Percentiles rank a stretch among this genome's conserved stretches.
These are phyloP conservation scores for Colletotrichum plurivorum DNA, from an alignment of 2,329 filamentous ascomycete species.

Conservation along the genomic window DNA sequence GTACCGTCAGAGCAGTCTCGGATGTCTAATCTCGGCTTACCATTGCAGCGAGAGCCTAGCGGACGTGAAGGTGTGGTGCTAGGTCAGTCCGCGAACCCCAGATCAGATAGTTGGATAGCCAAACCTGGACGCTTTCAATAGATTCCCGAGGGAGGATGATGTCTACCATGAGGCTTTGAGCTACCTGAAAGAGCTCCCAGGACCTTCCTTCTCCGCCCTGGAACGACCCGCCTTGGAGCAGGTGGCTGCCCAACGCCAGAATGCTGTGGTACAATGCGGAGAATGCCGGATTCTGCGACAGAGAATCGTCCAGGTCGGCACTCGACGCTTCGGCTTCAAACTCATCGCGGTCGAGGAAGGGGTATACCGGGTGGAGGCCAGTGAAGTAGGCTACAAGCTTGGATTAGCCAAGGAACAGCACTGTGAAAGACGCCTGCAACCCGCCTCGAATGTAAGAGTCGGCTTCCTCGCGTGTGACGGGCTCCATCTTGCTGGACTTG, in stretches of 20 bases:
- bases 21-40: not conserved
- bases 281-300: constrained; percentile 42
- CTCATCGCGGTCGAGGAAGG: constrained; percentile 49
- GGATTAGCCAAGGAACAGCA: not conserved
- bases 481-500: not conserved
- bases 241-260: constrained; percentile 51
- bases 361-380: constrained; percentile 52
- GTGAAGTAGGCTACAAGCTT: constrained; percentile 50
- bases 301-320: not conserved
- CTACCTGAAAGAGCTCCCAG: constrained; percentile 42
- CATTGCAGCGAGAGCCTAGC: constrained; percentile 17
- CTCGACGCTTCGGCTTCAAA: constrained; percentile 9
- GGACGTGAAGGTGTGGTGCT: no score
- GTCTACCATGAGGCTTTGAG: constrained; percentile 38
- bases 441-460: constrained; percentile 3
- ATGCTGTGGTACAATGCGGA: constrained; percentile 51
- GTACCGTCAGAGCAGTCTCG: no score
- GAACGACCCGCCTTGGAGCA: constrained; percentile 43
- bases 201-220: constrained; percentile 35
- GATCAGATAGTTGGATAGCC: not conserved
- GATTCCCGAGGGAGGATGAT: constrained; percentile 32
- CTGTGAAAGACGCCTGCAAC: not conserved
- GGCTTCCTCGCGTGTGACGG: not conserved
- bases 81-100: not conserved
- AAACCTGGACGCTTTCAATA: constrained; percentile 6